Base-by-base conservation (phyloP, 73 alveolate species). In the Blepharisma stoltei region DNA sequence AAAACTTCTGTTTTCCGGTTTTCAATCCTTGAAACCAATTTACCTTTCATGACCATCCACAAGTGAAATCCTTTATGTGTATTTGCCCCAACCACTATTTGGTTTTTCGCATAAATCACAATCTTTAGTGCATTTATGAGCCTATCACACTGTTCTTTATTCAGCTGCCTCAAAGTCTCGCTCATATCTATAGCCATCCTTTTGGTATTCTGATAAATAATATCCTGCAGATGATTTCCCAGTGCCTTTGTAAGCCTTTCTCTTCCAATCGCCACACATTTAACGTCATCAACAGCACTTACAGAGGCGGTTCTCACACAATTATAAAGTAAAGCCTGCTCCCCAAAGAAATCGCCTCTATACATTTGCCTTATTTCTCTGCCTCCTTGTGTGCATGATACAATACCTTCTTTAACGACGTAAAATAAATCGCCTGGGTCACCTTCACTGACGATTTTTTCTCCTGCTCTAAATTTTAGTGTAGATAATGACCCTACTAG, bases 341-440 rank as follows among this genome's bases (percentile, higher is more conserved):
- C 85, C 7, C 89, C 89, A 54, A 81, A 81, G 54, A 66, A 81
- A 60, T 81, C 89, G 55, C 68, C 71, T 83, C 76, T 83, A 67
- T 76, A 77, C 90, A 83, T 77, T 53, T 80, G 67, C 76, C 90
- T 76, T 8, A 83, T 83, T 44, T 83, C 71, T 66, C 76, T 76
- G 7, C 84, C 89, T 54, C 82, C 81, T 21, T 80, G 85, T n/a
- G 69, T 83, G 47, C 86, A 83, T 47, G 81, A 78, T 21, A 89
- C 83, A 78, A 76, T 66, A 7, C 96, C 96, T 52, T 81, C 78
- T 81, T 87, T 88, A 44, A 89, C 76, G 47, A 89, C 77, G 68
- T 75, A 89, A 84, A 86, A 87, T 14, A 85, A 82, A 78, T 86
- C 84, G 27, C 93, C 96, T 83, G 86, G 85, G 65, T 89, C 96